Conservation (phyloP, 176 grass and related monocot genomes). For the Cocos nucifera region DNA sequence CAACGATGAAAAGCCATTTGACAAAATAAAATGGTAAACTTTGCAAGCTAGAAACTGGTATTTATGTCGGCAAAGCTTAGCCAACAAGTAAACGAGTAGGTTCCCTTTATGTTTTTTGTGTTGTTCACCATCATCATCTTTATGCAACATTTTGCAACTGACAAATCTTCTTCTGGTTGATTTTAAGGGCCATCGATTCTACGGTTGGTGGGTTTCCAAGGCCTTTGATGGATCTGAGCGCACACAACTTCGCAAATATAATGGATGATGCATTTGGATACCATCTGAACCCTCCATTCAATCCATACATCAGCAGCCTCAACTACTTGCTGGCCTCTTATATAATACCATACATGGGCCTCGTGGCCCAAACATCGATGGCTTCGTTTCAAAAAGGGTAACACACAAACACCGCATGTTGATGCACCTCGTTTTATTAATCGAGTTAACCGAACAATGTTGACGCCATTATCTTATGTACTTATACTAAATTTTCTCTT, state of each 20-base stretch:
- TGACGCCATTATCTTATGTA: no score
- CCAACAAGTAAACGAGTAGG: no score
- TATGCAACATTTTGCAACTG: background rate
- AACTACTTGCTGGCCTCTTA: slow-evolving; percentile 57
- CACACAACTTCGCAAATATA: slow-evolving; percentile 39
- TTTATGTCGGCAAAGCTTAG: no score
- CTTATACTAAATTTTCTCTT: no score
- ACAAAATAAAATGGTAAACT: no score
- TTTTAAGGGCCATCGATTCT: slow-evolving; percentile 43
- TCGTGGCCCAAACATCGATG: slow-evolving; percentile 56
- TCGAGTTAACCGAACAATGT: no score
- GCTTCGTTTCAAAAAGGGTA: slow-evolving; percentile 42
- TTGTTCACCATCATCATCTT: no score
- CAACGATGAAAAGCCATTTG: no score
- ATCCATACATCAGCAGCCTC: slow-evolving; percentile 47
- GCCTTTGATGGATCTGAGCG: slow-evolving; percentile 53
- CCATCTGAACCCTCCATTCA: slow-evolving; percentile 52
- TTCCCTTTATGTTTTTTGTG: no score
- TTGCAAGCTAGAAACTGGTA: no score
- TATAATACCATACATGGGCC: slow-evolving; percentile 58
- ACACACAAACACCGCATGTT: no score
- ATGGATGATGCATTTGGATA: slow-evolving; percentile 58
- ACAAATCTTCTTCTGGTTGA: background rate
- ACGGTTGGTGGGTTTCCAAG: slow-evolving; percentile 52
- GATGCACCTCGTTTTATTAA: no score